Evolutionary conservation across 768 basidiomycete species (phyloP).

Genomic region (Cantharellus anzutake): DNA sequence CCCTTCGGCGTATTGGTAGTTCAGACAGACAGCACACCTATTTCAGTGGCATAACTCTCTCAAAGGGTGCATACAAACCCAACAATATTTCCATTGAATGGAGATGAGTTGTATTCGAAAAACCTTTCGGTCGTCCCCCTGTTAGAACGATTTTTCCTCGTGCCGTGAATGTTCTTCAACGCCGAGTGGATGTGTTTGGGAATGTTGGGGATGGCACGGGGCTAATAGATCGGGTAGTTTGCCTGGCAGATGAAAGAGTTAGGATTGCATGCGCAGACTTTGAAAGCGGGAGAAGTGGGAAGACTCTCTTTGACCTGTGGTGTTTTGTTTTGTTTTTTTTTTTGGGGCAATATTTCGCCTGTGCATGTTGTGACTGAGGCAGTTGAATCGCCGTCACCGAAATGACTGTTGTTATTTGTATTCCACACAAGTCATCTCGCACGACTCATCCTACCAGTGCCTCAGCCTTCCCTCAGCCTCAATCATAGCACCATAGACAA

Average conservation of each 20-base stretch:
- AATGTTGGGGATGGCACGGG: conserved; percentile 40
- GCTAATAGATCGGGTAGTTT: conserved; percentile 49
- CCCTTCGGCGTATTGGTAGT: conserved; percentile 50
- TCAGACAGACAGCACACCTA: conserved; percentile 25
- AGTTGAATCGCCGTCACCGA: too few relatives aligned
- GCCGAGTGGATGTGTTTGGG: conserved; percentile 58
- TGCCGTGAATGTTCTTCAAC: conserved; percentile 48
- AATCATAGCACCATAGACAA: too few relatives aligned
- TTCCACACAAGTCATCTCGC: too few relatives aligned
- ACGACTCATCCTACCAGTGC: too few relatives aligned
- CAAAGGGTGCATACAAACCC: conserved; percentile 10
- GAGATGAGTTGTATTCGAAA: conserved; percentile 45
- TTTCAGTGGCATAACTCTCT: conserved; percentile 13
- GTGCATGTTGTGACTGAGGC: too few relatives aligned
- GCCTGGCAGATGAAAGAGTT: conserved; percentile 23
- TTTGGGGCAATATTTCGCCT: too few relatives aligned
- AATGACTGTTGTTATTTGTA: too few relatives aligned
- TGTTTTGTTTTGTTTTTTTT: too few relatives aligned
- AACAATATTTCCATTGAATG: conserved; percentile 18
- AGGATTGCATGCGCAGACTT: conserved; percentile 40
- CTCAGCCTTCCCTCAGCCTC: too few relatives aligned
- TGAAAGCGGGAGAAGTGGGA: conserved; percentile 53
- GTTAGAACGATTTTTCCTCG: conserved; percentile 58
- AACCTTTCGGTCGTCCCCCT: conserved; percentile 68
- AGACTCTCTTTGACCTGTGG: conserved; percentile 66